Evolutionary conservation across 78 protist species (phyloP).

Genomic region (Dictyostelium firmibasis): DNA sequence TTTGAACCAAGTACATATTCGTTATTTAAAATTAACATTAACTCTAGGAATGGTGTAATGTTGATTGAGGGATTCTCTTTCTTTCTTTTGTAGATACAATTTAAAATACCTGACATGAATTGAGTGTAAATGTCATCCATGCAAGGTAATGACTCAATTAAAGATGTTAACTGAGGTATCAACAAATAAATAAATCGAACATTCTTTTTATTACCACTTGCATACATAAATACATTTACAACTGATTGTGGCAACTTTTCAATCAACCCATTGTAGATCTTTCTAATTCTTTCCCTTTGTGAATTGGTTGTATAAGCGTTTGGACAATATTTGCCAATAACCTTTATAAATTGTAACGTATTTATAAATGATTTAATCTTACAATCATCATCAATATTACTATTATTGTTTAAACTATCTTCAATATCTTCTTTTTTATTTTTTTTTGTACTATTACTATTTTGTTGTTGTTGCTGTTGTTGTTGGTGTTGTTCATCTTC

Average conservation of each 20-base stretch:
- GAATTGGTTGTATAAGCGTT: background rate
- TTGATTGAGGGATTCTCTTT: background rate
- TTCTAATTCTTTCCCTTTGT: slow-evolving; percentile 1
- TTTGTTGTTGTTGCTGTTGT: background rate
- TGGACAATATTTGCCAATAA: slow-evolving; percentile 6
- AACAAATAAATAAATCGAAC: background rate
- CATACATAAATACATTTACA: background rate
- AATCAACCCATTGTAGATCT: background rate
- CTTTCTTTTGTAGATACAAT: background rate
- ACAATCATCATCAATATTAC: background rate
- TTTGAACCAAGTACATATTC: background rate
- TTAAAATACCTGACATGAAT: background rate
- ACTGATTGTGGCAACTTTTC: slow-evolving; percentile 6
- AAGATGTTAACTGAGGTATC: background rate
- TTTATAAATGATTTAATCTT: slow-evolving; percentile 14
- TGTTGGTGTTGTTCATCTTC: background rate
- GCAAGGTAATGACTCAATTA: background rate
- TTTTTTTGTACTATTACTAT: background rate
- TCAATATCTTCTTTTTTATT: background rate
- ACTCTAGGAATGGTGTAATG: background rate
- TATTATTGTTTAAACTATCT: background rate
- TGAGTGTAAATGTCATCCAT: background rate
- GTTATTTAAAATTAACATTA: slow-evolving; percentile 13
- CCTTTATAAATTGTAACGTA: background rate
- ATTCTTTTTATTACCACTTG: background rate